Evolutionary conservation across 805 yeast species (phyloP), one percentile per base, ranked within the genome.

Genomic region (Candida sakaeoensis): DNA sequence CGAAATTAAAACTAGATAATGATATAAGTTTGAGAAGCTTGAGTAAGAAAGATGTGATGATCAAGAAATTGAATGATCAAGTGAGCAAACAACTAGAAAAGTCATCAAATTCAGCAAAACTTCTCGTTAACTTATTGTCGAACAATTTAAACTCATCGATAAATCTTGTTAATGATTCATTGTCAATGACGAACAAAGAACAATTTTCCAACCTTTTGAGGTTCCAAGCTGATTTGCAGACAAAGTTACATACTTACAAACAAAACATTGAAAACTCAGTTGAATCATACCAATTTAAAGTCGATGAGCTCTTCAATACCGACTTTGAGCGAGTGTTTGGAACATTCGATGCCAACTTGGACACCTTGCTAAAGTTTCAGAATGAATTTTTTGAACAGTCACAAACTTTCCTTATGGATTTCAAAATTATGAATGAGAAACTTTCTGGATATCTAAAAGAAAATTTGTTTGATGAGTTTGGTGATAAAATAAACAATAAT

Each of bases 361-460:
- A 23, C 12, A 17, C 9, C 9, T 13, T 41, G 6, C 4, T 29
- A 8, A 29, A 17, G 7, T 23, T 30, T 8, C 44, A 41, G 18
- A 23, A 32, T 8, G 40, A 36, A 14, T 36, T 36, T 24, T 7
- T 24, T 6, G 26, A 21, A 13, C 19, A 15, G 4, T 27, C 41
- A n/a, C 33, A 45, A 28, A 39, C 36, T 10, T 37, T 39, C 5
- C 18, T 49, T 4, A 36, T 41, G 8, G 44, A 48, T 37, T 41
- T 44, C 22, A 47, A 42, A 34, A 36, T 26, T 7, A 40, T 47
- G 12, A 48, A 47, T 36, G 47, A 46, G 16, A 43, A 45, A 33
- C 22, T 53, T 3, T 37, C 51, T 7, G 45, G 45, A 3, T 53
- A 44, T 29, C 43, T 53, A 14, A 29, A 33, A 24, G 46, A 49